Percentiles rank a stretch among this genome's conserved stretches.
Evolutionary conservation across 2,329 filamentous ascomycete species (phyloP).

Genomic region (Diaporthe australafricana): DNA sequence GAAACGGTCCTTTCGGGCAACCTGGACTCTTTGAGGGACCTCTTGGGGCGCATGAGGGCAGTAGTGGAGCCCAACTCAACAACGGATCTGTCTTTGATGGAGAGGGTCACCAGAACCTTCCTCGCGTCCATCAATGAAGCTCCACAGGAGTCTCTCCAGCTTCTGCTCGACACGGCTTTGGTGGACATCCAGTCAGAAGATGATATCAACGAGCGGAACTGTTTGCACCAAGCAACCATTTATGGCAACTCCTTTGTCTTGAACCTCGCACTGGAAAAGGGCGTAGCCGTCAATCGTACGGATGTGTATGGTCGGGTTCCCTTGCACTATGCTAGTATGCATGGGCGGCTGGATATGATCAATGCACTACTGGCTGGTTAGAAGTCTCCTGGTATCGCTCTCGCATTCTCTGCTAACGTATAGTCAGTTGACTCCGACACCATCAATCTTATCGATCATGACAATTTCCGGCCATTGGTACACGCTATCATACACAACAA

Average conservation of each 20-base stretch:
- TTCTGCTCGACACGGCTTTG: slow-evolving; percentile 82
- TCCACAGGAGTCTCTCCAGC: slow-evolving; percentile 78
- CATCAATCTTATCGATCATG: slow-evolving; percentile 90
- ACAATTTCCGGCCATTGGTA: slow-evolving; percentile 96
- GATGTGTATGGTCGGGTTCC: slow-evolving; percentile 96
- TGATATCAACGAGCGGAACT: slow-evolving; percentile 97
- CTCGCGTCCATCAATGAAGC: slow-evolving; percentile 90
- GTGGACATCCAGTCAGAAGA: slow-evolving; percentile 95
- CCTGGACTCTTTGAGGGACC: slow-evolving; percentile 79
- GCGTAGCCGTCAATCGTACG: slow-evolving; percentile 81
- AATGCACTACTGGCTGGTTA: slow-evolving; percentile 76
- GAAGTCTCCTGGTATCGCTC: slow-evolving; percentile 30
- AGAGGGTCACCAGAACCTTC: slow-evolving; percentile 90
- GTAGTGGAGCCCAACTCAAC: slow-evolving; percentile 50
- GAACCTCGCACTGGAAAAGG: slow-evolving; percentile 77
- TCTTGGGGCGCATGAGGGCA: slow-evolving; percentile 78
- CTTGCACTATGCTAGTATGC: slow-evolving; percentile 95
- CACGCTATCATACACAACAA: slow-evolving; percentile 94
- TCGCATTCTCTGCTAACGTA: slow-evolving; percentile 33
- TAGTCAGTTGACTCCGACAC: slow-evolving; percentile 68
- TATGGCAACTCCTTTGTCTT: slow-evolving; percentile 87
- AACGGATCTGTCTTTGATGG: slow-evolving; percentile 68
- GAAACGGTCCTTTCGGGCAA: slow-evolving; percentile 90
- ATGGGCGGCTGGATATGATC: slow-evolving; percentile 88
- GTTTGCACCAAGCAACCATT: slow-evolving; percentile 95